phyloP scores from a whole-genome alignment of 305 asterid species.

The Solanum chacoense region DNA sequence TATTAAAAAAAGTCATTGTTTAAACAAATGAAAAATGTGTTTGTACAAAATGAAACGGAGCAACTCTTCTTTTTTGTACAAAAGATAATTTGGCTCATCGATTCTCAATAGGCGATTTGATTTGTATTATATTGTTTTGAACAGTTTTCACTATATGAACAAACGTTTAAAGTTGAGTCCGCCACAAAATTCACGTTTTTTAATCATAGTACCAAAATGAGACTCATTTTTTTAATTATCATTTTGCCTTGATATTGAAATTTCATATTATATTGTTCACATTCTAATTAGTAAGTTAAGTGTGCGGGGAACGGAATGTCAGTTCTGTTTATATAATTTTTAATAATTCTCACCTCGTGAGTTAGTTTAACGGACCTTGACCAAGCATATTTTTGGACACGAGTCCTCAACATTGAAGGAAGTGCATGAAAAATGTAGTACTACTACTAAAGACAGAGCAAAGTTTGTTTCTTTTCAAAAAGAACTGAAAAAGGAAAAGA shows the following conservation, averaged over 20 bases:
- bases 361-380: not conserved
- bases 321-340: too few species aligned
- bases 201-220: too few species aligned
- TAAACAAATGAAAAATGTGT: not conserved
- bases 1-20: not conserved
- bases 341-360: not conserved
- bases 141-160: not conserved
- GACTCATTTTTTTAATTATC: too few species aligned
- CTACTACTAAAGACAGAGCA: not conserved
- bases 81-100: not conserved
- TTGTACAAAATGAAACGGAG: not conserved
- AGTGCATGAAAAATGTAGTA: not conserved
- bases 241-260: too few species aligned
- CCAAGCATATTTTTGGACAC: not conserved
- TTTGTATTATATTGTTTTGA: not conserved
- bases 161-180: too few species aligned
- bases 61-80: not conserved
- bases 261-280: too few species aligned
- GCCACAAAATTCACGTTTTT: too few species aligned
- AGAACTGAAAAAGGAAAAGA: not conserved
- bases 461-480: not conserved
- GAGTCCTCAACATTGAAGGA: not conserved
- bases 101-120: not conserved
- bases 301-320: too few species aligned
- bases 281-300: too few species aligned